Evolutionary conservation across 495 filamentous ascomycete species (phyloP), one percentile per base, ranked within the genome.

Genomic region (Thermochaetoides thermophila): DNA sequence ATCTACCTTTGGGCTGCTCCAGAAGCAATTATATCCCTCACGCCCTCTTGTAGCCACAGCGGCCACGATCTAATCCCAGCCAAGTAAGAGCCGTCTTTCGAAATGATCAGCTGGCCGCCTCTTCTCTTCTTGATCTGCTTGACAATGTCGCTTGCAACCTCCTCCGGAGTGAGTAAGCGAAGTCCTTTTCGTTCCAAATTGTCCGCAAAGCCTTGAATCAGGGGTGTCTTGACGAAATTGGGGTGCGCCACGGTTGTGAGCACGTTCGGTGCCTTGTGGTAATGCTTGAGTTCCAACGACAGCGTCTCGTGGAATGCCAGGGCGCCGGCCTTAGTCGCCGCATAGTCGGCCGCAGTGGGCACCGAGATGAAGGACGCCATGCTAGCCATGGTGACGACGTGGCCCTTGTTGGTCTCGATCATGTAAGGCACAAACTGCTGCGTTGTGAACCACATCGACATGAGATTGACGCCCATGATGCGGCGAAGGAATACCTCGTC

Each of bases 291-390:
- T 44, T 81, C 78, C 3, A 66, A 59, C 0, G 63, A 50, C 0
- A 81, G 52, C 0, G 74, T 73, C 53, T 81, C 77, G 49, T 81
- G 76, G 51, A 81, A 78, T 1, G 68, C 52, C 17, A 76, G 48
- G 1, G 72, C 66, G 0, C 73, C 77, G 0, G 78, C 69, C 56
- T 82, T 82, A 31, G 62, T 63, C 7, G 68, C 64, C 7, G 55
- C 61, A 52, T 82, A 82, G 45, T 75, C 73, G n/a, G 71, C 64
- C 59, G 77, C 68, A 43, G 62, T 61, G 3, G 74, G 66, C 7
- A 72, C 55, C 0, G 66, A 58, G 8, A 69, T 34, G 46, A 68
- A 74, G 3, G 63, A 66, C 1, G 74, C 71, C 36, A 68, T 55
- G 20, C 59, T 68, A 7, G 76, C 69, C 26, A 84, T 61, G 0